A percentile compares a stretch with the other conserved stretches of the same genome.
phyloP scores from a whole-genome alignment of 345 rosid species.

The Pseudoturritis turrita region DNA sequence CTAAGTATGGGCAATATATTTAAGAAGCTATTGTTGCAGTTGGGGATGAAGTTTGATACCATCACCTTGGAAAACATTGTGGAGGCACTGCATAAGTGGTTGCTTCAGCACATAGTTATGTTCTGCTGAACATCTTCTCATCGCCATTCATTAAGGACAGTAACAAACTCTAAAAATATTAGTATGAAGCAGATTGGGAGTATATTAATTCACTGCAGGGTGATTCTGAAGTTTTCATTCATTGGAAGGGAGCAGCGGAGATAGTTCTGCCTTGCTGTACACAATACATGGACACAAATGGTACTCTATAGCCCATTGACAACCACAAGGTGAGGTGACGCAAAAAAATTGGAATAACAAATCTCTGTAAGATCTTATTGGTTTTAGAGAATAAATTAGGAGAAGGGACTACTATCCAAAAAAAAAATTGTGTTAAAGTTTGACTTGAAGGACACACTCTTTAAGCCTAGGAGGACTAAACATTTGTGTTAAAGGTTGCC shows the following conservation, averaged over 20 bases:
- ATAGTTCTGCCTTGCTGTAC: no score
- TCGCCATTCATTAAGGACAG: not conserved
- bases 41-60: constrained; percentile 78
- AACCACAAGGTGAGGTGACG: no score
- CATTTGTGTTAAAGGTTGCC: no score
- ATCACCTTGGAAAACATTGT: constrained; percentile 43
- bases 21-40: constrained; percentile 44
- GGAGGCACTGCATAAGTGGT: not conserved
- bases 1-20: not conserved
- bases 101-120: not conserved
- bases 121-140: constrained; percentile 2
- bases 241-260: constrained; percentile 99
- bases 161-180: not conserved
- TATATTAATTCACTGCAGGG: constrained; percentile 34
- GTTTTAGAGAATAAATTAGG: no score
- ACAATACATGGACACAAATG: no score
- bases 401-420: no score
- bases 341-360: no score
- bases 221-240: constrained; percentile 70
- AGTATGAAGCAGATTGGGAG: not conserved
- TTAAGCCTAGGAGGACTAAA: no score
- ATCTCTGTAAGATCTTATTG: no score
- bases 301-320: no score
- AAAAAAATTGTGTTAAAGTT: no score
- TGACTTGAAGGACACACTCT: no score